Percentiles rank a stretch among this genome's conserved stretches.
phyloP scores from a whole-genome alignment of 140 eudicot species.

The Cichorium intybus region DNA sequence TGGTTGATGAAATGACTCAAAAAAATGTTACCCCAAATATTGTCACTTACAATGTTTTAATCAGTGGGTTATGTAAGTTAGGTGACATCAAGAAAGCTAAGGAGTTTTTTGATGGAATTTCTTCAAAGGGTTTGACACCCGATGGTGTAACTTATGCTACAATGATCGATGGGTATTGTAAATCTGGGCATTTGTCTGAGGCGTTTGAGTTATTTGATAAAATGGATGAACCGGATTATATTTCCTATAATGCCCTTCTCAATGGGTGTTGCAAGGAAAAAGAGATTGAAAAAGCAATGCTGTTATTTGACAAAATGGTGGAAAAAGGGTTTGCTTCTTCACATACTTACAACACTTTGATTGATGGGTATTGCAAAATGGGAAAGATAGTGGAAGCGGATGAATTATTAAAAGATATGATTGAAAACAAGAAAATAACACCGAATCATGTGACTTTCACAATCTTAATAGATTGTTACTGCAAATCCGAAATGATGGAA shows the following conservation, averaged over 20 bases:
- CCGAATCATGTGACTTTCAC: slow-evolving; percentile 80
- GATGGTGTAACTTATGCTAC: slow-evolving; percentile 68
- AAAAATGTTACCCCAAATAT: slow-evolving; percentile 68
- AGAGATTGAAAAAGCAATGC: slow-evolving; percentile 56
- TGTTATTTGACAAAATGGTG: slow-evolving; percentile 50
- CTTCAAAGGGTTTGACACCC: slow-evolving; percentile 51
- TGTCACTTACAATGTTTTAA: slow-evolving; percentile 69
- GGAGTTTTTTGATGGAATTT: slow-evolving; percentile 51
- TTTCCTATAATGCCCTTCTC: slow-evolving; percentile 63
- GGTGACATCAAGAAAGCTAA: slow-evolving; percentile 62
- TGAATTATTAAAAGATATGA: slow-evolving; percentile 63
- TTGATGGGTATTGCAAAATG: slow-evolving; percentile 65
- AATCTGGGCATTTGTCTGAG: slow-evolving; percentile 46
- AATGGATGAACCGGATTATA: slow-evolving; percentile 57
- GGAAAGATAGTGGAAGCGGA: slow-evolving; percentile 65
- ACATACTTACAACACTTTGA: slow-evolving; percentile 66
- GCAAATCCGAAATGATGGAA: slow-evolving; percentile 66
- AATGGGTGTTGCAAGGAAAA: slow-evolving; percentile 72
- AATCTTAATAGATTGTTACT: slow-evolving; percentile 56
- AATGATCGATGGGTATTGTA: slow-evolving; percentile 81
- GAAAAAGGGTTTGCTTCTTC: slow-evolving; percentile 55
- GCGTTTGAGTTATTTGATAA: slow-evolving; percentile 62
- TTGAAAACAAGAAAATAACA: slow-evolving; percentile 42
- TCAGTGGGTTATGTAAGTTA: slow-evolving; percentile 65
- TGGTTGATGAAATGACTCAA: slow-evolving; percentile 53